Evolutionary conservation across 495 filamentous ascomycete genomes (phyloP).

Genomic region (Neurospora sp.): DNA sequence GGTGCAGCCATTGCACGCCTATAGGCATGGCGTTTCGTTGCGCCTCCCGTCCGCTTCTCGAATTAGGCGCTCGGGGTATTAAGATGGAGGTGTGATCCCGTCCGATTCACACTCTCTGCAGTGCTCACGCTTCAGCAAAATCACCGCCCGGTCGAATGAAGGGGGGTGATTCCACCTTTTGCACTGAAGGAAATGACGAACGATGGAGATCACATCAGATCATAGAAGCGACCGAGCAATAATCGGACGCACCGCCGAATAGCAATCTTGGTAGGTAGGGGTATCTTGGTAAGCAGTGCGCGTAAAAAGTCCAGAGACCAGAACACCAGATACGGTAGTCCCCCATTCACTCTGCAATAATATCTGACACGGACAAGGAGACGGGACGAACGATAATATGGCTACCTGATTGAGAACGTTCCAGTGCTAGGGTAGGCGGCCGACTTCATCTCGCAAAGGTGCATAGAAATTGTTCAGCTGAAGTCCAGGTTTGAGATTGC

Average conservation of each 20-base stretch:
- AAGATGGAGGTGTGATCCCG: not conserved
- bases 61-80: not conserved
- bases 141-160: not conserved
- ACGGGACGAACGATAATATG: not conserved
- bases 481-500: slow-evolving; percentile 11
- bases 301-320: not conserved
- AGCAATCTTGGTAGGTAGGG: not conserved
- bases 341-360: not conserved
- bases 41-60: slow-evolving; percentile 16
- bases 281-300: not conserved
- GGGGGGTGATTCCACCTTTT: not conserved
- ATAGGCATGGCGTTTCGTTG: slow-evolving; percentile 10
- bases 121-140: not conserved
- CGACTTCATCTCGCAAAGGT: slow-evolving; percentile 7
- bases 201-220: not conserved
- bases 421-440: not conserved
- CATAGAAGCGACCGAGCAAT: not conserved
- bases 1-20: slow-evolving; percentile 5
- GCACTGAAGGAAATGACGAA: not conserved
- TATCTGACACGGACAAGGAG: not conserved
- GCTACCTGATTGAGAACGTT: not conserved
- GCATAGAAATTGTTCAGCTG: slow-evolving; percentile 12
- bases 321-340: not conserved
- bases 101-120: not conserved
- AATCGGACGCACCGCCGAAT: not conserved